Evolutionary conservation across 2,329 filamentous ascomycete species (phyloP).

Genomic region (Parascedosporium putredinis): DNA sequence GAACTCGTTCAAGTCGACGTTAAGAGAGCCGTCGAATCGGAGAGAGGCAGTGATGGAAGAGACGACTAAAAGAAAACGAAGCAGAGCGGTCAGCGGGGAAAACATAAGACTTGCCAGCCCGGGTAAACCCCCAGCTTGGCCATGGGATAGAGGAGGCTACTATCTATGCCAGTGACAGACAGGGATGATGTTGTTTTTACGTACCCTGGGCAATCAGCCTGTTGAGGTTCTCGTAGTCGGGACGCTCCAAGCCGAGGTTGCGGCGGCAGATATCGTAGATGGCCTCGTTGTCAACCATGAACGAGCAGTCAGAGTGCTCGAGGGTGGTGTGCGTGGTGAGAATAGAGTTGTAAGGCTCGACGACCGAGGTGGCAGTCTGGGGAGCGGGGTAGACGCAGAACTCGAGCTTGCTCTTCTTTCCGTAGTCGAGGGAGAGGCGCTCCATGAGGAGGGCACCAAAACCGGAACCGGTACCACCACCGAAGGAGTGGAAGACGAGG

Average conservation of each 20-base stretch:
- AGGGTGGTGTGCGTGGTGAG: conserved; percentile 98
- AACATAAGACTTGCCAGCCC: too few relatives aligned
- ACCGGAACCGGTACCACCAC: conserved; percentile 95
- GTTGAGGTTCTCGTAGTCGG: conserved; percentile 98
- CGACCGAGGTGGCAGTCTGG: conserved; percentile 91
- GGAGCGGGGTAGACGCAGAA: conserved; percentile 99
- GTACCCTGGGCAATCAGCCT: conserved; percentile 92
- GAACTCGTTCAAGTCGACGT: conserved; percentile 99
- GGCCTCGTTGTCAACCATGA: conserved; percentile 99
- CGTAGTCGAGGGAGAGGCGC: conserved; percentile 96
- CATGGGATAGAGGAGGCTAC: too few relatives aligned
- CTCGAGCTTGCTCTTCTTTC: conserved; percentile 99
- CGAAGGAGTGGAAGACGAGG: conserved; percentile 99
- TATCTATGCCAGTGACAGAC: neutral
- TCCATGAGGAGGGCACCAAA: conserved; percentile 99
- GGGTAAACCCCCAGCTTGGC: too few relatives aligned
- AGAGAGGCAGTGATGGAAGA: conserved; percentile 97
- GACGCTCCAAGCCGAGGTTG: conserved; percentile 93
- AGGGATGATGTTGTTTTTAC: neutral
- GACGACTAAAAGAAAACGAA: conserved; percentile 78
- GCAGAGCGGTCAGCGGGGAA: too few relatives aligned
- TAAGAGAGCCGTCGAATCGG: conserved; percentile 95
- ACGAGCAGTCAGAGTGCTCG: conserved; percentile 98
- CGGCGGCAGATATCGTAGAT: conserved; percentile 99
- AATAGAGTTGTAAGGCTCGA: conserved; percentile 99